phyloP scores from a whole-genome alignment of 2,329 filamentous ascomycete genomes.

The Xylariaceae sp. region DNA sequence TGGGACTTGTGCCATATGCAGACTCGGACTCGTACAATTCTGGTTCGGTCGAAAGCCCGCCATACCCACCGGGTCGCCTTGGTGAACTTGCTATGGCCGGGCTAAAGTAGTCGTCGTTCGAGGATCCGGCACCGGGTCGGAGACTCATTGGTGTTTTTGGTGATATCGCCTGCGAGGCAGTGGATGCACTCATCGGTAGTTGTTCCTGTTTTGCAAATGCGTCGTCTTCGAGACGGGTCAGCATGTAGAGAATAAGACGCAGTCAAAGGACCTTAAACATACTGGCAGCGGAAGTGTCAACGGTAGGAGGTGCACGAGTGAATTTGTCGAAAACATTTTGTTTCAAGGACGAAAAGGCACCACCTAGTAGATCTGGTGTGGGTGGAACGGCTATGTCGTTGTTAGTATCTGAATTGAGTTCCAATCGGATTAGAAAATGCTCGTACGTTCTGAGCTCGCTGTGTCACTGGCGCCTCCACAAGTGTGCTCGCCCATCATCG shows the following conservation, averaged over 20 bases:
- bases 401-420: conserved; percentile 18
- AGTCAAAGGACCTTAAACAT: conserved; percentile 30
- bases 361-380: conserved; percentile 32
- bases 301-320: conserved; percentile 47
- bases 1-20: conserved; percentile 49
- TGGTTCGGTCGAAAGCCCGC: conserved; percentile 42
- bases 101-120: conserved; percentile 43
- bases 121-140: conserved; percentile 42
- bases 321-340: conserved; percentile 39
- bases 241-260: no score
- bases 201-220: conserved; percentile 54
- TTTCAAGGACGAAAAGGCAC: conserved; percentile 38
- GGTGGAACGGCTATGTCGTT: conserved; percentile 20
- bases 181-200: conserved; percentile 60
- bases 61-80: conserved; percentile 49
- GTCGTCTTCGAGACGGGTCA: conserved; percentile 41
- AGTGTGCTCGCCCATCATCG: conserved; percentile 80
- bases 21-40: conserved; percentile 38
- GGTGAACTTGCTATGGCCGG: conserved; percentile 45
- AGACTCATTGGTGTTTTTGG: conserved; percentile 56
- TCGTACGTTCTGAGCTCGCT: conserved; percentile 45
- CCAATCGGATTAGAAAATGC: background rate
- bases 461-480: conserved; percentile 48
- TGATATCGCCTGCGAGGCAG: conserved; percentile 61
- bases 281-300: conserved; percentile 59